Evolutionary conservation across 1,284 basidiomycete genomes (phyloP).

Genomic region (Puccinia horiana): DNA sequence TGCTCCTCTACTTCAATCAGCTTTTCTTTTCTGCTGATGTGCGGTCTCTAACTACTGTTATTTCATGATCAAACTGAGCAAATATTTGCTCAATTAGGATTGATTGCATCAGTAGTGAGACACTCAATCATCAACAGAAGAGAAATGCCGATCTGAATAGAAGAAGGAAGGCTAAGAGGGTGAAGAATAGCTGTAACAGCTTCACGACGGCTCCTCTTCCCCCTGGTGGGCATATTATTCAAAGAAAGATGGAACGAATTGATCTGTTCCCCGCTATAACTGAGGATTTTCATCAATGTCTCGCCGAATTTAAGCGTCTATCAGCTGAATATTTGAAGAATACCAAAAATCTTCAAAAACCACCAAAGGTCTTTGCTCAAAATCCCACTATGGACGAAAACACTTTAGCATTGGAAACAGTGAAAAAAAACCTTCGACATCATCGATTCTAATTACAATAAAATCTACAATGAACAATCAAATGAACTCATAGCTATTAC

Average conservation of each 20-base stretch:
- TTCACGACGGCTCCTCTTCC: not conserved
- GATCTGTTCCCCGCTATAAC: slow-evolving; percentile 2
- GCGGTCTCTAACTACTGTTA: not conserved
- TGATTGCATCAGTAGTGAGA: not conserved
- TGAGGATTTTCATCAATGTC: not conserved
- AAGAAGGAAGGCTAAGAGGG: not conserved
- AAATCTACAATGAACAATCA: slow-evolving; percentile 1
- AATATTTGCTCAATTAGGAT: not conserved
- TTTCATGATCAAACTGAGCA: not conserved
- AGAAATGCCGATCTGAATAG: not conserved
- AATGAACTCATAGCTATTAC: not conserved
- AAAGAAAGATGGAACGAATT: not conserved
- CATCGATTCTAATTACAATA: not conserved
- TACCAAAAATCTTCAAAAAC: not conserved
- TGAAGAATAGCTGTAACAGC: not conserved
- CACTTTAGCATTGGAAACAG: not conserved
- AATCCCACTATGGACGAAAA: not conserved
- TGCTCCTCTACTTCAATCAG: not conserved
- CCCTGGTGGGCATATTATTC: not conserved
- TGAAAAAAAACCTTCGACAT: not conserved
- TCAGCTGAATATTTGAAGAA: not conserved
- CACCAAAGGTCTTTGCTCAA: not conserved
- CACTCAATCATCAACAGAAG: not conserved
- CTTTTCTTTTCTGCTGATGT: not conserved
- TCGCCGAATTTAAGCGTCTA: not conserved